Percentiles rank a stretch among this genome's conserved stretches.
These are phyloP conservation scores for Gloeopeniophorella convolvens DNA, from an alignment of 768 basidiomycete genomes.

Conservation along the genomic window DNA sequence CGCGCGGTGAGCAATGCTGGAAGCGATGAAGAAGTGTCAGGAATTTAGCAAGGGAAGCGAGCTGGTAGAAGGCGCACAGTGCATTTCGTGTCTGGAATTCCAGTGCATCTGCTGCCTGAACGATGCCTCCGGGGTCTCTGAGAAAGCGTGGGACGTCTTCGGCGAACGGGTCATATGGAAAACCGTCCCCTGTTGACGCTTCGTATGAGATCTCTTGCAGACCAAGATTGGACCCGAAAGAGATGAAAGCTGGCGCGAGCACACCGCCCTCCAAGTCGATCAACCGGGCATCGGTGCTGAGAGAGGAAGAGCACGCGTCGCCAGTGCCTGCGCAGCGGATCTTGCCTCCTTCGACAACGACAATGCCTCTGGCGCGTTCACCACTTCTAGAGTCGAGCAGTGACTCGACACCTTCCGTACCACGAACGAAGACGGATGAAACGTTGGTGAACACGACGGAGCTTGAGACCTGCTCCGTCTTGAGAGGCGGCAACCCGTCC, in stretches of 20 bases:
- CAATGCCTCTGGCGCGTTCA: constrained; percentile 23
- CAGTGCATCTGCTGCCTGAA: constrained; percentile 60
- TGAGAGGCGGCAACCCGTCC: constrained; percentile 66
- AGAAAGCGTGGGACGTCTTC: constrained; percentile 37
- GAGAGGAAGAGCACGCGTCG: constrained; percentile 17
- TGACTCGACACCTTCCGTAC: constrained; percentile 9
- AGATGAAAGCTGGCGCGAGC: constrained; percentile 53
- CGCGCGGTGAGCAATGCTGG: constrained; percentile 40
- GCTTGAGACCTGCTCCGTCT: constrained; percentile 29
- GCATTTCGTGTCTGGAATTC: constrained; percentile 37
- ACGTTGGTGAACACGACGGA: constrained; percentile 51
- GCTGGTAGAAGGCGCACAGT: constrained; percentile 21
- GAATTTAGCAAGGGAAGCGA: background rate
- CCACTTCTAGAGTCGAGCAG: constrained; percentile 16
- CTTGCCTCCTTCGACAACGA: constrained; percentile 48
- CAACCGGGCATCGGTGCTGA: constrained; percentile 9
- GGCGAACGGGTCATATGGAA: constrained; percentile 41
- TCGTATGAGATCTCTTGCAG: constrained; percentile 60
- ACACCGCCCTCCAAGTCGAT: constrained; percentile 63
- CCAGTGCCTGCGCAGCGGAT: constrained; percentile 40
- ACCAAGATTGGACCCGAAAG: constrained; percentile 56
- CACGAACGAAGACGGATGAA: constrained; percentile 30
- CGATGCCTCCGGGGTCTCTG: constrained; percentile 37
- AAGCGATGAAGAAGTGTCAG: background rate
- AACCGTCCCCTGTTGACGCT: constrained; percentile 55